Conservation (phyloP, 495 filamentous ascomycete species). For the Daldinia grandis region DNA sequence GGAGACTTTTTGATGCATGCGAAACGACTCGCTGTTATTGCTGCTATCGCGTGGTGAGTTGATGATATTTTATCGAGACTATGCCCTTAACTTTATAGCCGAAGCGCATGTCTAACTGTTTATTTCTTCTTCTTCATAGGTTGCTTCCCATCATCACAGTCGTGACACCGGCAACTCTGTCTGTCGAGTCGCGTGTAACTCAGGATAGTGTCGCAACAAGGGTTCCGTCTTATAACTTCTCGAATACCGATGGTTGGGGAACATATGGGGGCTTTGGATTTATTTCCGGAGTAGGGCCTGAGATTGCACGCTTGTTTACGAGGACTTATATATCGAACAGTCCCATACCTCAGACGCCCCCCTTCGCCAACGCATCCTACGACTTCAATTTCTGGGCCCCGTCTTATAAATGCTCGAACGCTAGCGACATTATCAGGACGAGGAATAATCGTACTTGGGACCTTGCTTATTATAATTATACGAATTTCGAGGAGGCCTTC, state of each 20-base stretch:
- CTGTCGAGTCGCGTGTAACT: not conserved
- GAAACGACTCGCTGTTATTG: not conserved
- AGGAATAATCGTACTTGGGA: slow-evolving; percentile 24
- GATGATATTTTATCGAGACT: not conserved
- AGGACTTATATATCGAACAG: slow-evolving; percentile 19
- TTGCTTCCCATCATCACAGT: not conserved
- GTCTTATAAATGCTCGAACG: slow-evolving; percentile 27
- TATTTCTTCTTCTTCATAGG: not conserved
- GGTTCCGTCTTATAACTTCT: slow-evolving; percentile 24
- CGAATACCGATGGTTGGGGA: slow-evolving; percentile 13
- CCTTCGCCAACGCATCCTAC: slow-evolving; percentile 29
- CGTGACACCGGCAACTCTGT: not conserved
- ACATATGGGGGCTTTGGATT: slow-evolving; percentile 12
- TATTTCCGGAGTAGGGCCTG: slow-evolving; percentile 10
- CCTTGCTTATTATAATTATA: not conserved
- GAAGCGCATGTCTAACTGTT: not conserved
- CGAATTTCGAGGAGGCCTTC: not conserved
- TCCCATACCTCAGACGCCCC: slow-evolving; percentile 14
- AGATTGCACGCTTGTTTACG: slow-evolving; percentile 32
- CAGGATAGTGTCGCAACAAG: not conserved
- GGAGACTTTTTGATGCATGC: not conserved
- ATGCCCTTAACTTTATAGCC: not conserved
- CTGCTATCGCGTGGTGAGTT: not conserved
- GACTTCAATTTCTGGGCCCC: slow-evolving; percentile 30
- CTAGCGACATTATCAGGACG: slow-evolving; percentile 11